Percentiles rank a stretch among this genome's conserved stretches.
Conservation (phyloP, 768 basidiomycete genomes). For the Favolaschia claudopus region DNA sequence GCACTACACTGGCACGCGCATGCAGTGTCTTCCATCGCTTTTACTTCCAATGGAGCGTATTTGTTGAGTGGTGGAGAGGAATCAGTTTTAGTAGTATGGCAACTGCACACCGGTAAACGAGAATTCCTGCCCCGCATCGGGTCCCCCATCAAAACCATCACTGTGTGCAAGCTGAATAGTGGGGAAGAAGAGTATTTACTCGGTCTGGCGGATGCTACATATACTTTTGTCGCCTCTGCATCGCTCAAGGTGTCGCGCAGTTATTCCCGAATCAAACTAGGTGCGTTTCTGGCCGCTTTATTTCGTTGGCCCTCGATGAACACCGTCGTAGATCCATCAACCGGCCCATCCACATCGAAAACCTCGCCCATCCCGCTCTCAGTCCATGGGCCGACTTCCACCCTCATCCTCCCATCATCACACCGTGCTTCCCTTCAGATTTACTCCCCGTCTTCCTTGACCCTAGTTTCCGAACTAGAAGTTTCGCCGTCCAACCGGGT, state of each 20-base stretch:
- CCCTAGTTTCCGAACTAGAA: conserved; percentile 86
- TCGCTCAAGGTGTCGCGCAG: conserved; percentile 76
- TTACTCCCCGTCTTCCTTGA: conserved; percentile 76
- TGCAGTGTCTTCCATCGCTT: conserved; percentile 84
- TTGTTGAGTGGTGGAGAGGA: conserved; percentile 95
- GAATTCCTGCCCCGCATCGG: conserved; percentile 95
- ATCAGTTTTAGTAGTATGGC: conserved; percentile 96
- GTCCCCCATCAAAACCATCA: conserved; percentile 79
- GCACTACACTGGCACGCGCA: conserved; percentile 98
- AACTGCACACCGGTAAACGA: conserved; percentile 84
- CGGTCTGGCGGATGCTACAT: conserved; percentile 82
- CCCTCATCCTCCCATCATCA: conserved; percentile 89
- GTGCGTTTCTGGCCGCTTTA: conserved; percentile 46
- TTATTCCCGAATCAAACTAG: conserved; percentile 80
- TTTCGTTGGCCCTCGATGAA: background rate
- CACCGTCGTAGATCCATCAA: conserved; percentile 38
- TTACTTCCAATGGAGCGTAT: conserved; percentile 92
- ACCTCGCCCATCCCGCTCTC: conserved; percentile 69
- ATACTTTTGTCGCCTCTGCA: conserved; percentile 75
- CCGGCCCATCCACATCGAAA: conserved; percentile 47
- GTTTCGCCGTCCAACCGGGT: conserved; percentile 93
- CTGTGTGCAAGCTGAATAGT: conserved; percentile 56
- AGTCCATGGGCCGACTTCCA: conserved; percentile 74
- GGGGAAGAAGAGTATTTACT: conserved; percentile 89
- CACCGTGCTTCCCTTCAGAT: conserved; percentile 96